A percentile compares a stretch with the other conserved stretches of the same genome.
phyloP scores from a whole-genome alignment of 1,284 basidiomycete species.

The Microbotryum silenes-acaulis region DNA sequence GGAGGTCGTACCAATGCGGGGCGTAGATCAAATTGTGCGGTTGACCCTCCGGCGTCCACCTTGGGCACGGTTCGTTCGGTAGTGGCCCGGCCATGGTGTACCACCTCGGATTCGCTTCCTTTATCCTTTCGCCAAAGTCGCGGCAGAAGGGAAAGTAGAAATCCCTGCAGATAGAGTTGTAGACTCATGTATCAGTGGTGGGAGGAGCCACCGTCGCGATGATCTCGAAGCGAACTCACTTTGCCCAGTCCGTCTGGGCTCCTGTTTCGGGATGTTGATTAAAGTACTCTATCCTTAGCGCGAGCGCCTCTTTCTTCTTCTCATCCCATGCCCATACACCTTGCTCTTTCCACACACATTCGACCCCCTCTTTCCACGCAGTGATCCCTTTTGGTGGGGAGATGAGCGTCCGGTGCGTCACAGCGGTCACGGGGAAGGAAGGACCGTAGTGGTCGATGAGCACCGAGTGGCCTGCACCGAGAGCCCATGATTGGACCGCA shows the following conservation, averaged over 20 bases:
- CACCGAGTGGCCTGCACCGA: conserved; percentile 70
- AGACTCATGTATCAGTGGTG: too few relatives aligned
- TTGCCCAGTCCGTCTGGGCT: conserved; percentile 17
- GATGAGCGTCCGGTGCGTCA: conserved; percentile 43
- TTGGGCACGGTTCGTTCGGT: conserved; percentile 70
- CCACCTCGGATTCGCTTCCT: conserved; percentile 41
- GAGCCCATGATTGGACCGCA: conserved; percentile 48
- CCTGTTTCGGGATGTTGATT: conserved; percentile 56
- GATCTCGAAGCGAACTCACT: conserved; percentile 8
- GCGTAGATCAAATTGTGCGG: conserved; percentile 73
- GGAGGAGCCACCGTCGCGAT: too few relatives aligned
- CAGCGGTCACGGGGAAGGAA: conserved; percentile 74
- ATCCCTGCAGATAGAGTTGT: conserved; percentile 39
- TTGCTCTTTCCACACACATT: conserved; percentile 81
- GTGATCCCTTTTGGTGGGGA: conserved; percentile 44
- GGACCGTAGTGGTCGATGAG: conserved; percentile 64
- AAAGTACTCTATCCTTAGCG: conserved; percentile 82
- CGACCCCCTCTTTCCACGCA: conserved; percentile 55
- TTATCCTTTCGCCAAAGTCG: conserved; percentile 62
- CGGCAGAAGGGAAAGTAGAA: conserved; percentile 75
- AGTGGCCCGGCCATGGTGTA: conserved; percentile 72
- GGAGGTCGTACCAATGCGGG: conserved; percentile 92
- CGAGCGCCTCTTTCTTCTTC: conserved; percentile 58
- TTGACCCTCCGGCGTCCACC: conserved; percentile 46
- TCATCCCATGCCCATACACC: conserved; percentile 89